Evolutionary conservation across 2,329 filamentous ascomycete species (phyloP), one percentile per base, ranked within the genome.

Genomic region (Exophiala oligosperma): DNA sequence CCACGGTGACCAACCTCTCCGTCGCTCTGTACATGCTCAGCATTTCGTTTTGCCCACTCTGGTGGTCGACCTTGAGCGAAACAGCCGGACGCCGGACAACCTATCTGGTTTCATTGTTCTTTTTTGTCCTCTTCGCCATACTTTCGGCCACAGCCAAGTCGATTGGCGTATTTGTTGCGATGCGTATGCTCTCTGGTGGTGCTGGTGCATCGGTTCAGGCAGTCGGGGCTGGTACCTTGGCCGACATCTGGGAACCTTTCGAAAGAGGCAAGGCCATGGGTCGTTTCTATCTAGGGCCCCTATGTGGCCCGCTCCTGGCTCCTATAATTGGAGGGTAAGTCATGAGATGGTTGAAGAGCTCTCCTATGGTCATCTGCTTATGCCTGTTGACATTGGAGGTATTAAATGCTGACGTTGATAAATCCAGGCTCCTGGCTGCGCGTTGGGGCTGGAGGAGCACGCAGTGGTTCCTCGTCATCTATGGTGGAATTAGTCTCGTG

Each of bases 31-130:
- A 92, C 71, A 91, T 94, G 89, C 78, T 94, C 4, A 78, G 83
- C 66, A 91, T 94, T 89, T 84, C 86, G 54, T 90, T 94, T 47
- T 93, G 92, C 65, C 91, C 91, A 0, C 79, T 95, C 0, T 94
- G 90, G 90, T 94, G 89, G 89, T 91, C 88, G 1, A 87, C 87
- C 1, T 92, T 94, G 68, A 91, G 88, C 7, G 91, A 94, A 66
- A 74, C 74, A 3, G 69, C 80, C 1, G 91, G 91, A 11, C 84
- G 91, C 41, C 84, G 91, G 23, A 86, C 85, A n/a, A 89, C 94
- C 65, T 94, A 93, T 70, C 73, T 95, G 29, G 74, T 83, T 35
- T 92, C 89, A 0, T 94, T 94, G 71, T 70, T 79, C 23, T 75
- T 93, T 12, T 92, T 91, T 68, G 76, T 87, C 54, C 61, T 92